Base-by-base conservation (phyloP, 2,329 filamentous ascomycete genomes). In the Huntiella abstrusa region DNA sequence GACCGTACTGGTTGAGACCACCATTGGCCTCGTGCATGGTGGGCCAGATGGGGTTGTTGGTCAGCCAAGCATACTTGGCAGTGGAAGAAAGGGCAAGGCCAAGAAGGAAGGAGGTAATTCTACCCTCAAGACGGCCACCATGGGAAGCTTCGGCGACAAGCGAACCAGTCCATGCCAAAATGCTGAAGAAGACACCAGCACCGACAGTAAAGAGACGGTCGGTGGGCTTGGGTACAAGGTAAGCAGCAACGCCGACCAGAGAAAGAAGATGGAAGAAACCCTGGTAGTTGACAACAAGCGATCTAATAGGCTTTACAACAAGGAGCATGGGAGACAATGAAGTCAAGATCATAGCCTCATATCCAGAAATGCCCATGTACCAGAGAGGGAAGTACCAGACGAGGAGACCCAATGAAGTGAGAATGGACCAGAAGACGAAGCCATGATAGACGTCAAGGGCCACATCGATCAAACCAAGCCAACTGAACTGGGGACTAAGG, bases 341-440 rank as follows among this genome's bases (percentile, higher is more conserved):
- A 43, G 73, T 75, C 76, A 96, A 80, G 56, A 98, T 79, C 53
- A 93, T 70, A 38, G 78, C 80, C 63, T 98, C 91, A 58, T 91
- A 98, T 52, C 91, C 91, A 3, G 88, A 96, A 51, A 98, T 92
- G 22, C 91, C 91, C 91, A 98, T 98, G 60, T 95, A 77, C 91
- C 91, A 98, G 8, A 98, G 73, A 11, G 91, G 91, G 60, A 98
- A 98, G 62, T 92, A 98, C 91, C 91, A 98, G 39, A 98, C 81
- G 37, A 83, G 70, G 39, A 98, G 69, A 19, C 85, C 87, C 45
- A 98, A 69, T 51, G 85, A 85, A 49, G 91, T 98, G 53, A 95
- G 67, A 58, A 88, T 82, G 7, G 87, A 86, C 91, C 91, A 98
- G 63, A 96, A 96, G 47, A 91, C 76, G 59, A 88, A 96, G 80